Base-by-base conservation (phyloP, 2,329 filamentous ascomycete species). In the Clonostachys solani region DNA sequence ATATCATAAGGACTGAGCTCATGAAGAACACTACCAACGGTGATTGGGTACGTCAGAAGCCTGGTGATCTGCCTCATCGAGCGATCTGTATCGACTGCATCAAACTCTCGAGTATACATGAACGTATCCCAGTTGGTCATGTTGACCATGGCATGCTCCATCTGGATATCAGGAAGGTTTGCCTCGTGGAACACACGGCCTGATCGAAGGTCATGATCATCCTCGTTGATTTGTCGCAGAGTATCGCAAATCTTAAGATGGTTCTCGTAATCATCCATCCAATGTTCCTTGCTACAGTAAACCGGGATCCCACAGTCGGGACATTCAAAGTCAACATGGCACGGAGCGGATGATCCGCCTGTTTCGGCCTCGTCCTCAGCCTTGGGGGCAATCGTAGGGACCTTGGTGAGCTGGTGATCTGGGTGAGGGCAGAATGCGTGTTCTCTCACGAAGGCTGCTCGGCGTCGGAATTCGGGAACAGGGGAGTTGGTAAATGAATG, bases 61-160 rank as follows among this genome's bases (percentile, higher is more conserved):
- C 91, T 83, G 2, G 94, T 99, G 23, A 91, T 92, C 67, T 99
- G 95, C 50, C 94, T 80, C 84, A 99, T 87, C 59, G 84, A 86
- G 49, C 92, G 81, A 63, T 96, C 92, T 51, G 91, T 84, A 64
- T 99, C 91, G 61, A 99, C 84, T 6, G 95, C 95, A 54, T 86
- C 81, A 59, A 94, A 97, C 58, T 95, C 87, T 59, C 94, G 80
- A 4, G 91, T 95, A 64, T 96, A 99, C 61, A 99, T 74, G 57
- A 95, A 89, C 0, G 94, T 97, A 66, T 99, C 94, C 94, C 94
- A 99, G 66, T 95, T 99, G 40, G 87, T 95, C 87, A 99, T 92
- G 68, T 99, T 99, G 55, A 96, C 83, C 54, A 94, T 78, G 34
- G 91, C 89, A 64, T 96, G 92, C 54, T 96, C 92, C 64, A 96